Conservation (phyloP, 495 filamentous ascomycete genomes). For the Podospora bellae-mahoneyi region DNA sequence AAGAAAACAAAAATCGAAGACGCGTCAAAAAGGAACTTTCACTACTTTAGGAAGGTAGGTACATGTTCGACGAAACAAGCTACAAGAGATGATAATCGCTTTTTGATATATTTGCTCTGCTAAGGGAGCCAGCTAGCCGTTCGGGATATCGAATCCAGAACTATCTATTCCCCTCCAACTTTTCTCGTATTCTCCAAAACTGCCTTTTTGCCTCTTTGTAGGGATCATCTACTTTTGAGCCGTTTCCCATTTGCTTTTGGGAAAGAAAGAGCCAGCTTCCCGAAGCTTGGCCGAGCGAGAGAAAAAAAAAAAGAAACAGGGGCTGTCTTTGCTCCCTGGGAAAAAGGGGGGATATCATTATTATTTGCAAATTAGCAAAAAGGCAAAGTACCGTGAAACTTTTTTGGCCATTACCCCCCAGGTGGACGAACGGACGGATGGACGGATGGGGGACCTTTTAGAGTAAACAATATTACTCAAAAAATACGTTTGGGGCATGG, state of each 20-base stretch:
- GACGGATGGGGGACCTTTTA: too few species aligned
- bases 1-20: neutral
- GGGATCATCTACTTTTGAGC: neutral
- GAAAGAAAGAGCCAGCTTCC: neutral
- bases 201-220: neutral
- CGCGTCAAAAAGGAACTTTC: neutral
- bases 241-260: neutral
- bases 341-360: neutral
- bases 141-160: neutral
- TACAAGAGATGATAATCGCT: neutral
- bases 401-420: too few species aligned
- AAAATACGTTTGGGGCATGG: too few species aligned
- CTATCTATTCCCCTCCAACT: neutral
- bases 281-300: neutral
- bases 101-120: neutral
- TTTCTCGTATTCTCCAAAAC: neutral
- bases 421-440: too few species aligned
- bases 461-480: too few species aligned
- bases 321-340: too few species aligned
- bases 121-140: neutral
- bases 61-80: neutral
- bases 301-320: neutral
- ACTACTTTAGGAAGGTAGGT: neutral
- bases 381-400: too few species aligned
- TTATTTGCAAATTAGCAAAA: neutral